phyloP scores from a whole-genome alignment of 2,329 filamentous ascomycete genomes.

The Monilinia aucupariae region DNA sequence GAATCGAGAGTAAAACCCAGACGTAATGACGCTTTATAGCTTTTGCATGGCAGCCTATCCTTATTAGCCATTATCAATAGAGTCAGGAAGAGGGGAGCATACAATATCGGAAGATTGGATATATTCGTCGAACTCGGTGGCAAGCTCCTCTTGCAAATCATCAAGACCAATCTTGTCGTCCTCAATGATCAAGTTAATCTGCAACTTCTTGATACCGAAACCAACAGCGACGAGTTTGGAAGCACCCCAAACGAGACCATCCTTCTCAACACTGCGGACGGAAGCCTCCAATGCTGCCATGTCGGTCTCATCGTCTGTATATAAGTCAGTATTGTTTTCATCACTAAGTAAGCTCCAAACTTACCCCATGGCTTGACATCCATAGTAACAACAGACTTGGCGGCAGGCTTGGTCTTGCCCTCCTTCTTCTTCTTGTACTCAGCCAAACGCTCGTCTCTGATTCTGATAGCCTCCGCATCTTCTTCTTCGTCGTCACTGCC shows the following conservation, averaged over 20 bases:
- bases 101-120: conserved; percentile 91
- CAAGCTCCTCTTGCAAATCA: conserved; percentile 83
- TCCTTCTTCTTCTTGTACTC: conserved; percentile 98
- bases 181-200: conserved; percentile 97
- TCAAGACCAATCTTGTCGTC: conserved; percentile 89
- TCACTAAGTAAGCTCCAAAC: background rate
- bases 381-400: conserved; percentile 93
- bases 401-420: conserved; percentile 80
- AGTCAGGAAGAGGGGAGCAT: conserved; percentile 32
- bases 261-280: conserved; percentile 80
- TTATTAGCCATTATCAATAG: conserved; percentile 22
- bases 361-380: conserved; percentile 99
- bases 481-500: conserved; percentile 91
- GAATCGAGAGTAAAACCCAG: conserved; percentile 18
- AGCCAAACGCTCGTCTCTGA: conserved; percentile 84
- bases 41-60: conserved; percentile 75
- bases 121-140: conserved; percentile 75
- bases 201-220: conserved; percentile 98
- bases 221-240: conserved; percentile 86
- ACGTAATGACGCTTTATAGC: conserved; percentile 55
- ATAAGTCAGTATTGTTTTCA: conserved; percentile 24
- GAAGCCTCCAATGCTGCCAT: conserved; percentile 74
- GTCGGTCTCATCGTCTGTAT: conserved; percentile 82
- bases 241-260: conserved; percentile 93
- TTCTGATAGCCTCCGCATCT: conserved; percentile 74